Conservation (phyloP, 176 grass and related monocot species). For the Aegilops speltoides region DNA sequence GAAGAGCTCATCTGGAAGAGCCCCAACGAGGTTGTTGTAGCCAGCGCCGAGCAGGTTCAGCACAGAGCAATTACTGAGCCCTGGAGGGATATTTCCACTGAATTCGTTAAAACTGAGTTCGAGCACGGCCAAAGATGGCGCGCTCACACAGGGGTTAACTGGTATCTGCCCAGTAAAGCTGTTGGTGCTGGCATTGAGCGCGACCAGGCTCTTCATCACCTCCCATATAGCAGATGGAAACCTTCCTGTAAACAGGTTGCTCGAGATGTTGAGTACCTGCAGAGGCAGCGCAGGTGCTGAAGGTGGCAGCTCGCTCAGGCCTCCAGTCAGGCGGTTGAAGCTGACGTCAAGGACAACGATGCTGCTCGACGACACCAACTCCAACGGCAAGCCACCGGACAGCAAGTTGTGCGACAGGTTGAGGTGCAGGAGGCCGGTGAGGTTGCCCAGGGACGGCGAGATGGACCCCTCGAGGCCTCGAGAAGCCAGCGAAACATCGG, state of each 20-base stretch:
- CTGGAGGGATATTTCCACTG: conserved; percentile 31
- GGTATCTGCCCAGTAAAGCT: conserved; percentile 41
- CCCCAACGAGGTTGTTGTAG: conserved; percentile 26
- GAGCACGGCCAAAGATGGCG: conserved; percentile 9
- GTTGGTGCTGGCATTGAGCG: conserved; percentile 49
- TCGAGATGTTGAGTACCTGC: conserved; percentile 52
- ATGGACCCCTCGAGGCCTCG: conserved; percentile 39
- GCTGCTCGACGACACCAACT: conserved; percentile 26
- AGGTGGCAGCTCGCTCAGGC: conserved; percentile 16
- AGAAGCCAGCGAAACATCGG: conserved; percentile 26
- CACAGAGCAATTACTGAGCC: conserved; percentile 24
- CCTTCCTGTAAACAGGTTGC: conserved; percentile 26
- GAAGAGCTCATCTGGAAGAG: conserved; percentile 34
- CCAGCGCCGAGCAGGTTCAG: conserved; percentile 24
- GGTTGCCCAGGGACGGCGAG: conserved; percentile 45
- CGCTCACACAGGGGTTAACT: not conserved
- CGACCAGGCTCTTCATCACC: conserved; percentile 18
- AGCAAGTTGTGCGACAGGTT: conserved; percentile 48
- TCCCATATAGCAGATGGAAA: conserved; percentile 40
- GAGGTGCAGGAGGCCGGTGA: conserved; percentile 31
- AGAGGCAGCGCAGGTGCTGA: conserved; percentile 11
- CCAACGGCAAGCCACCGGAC: conserved; percentile 12
- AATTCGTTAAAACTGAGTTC: conserved; percentile 49
- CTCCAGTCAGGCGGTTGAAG: conserved; percentile 38
- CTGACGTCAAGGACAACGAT: conserved; percentile 44